A percentile compares a stretch with the other conserved stretches of the same genome.
phyloP scores from a whole-genome alignment of 2,329 filamentous ascomycete species.

The Ciborinia camelliae region DNA sequence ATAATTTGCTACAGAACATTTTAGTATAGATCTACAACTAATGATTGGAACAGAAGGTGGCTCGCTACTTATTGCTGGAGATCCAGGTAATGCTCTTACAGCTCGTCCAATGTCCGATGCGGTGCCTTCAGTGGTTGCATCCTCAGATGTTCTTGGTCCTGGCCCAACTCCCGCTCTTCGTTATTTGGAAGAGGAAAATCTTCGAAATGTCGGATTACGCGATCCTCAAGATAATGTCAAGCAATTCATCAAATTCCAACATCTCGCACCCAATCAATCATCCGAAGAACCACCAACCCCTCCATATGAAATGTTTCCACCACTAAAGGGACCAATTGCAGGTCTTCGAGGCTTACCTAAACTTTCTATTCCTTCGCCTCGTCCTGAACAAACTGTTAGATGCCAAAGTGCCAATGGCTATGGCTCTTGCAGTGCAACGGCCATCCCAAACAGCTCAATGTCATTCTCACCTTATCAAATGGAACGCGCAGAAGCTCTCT shows the following conservation, averaged over 20 bases:
- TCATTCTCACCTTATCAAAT: slow-evolving; percentile 51
- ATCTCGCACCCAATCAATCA: slow-evolving; percentile 48
- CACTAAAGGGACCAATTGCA: slow-evolving; percentile 45
- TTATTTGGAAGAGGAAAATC: slow-evolving; percentile 69
- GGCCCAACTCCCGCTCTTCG: slow-evolving; percentile 60
- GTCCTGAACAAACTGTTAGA: slow-evolving; percentile 34
- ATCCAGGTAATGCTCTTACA: slow-evolving; percentile 73
- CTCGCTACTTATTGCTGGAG: slow-evolving; percentile 71
- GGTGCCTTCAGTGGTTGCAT: slow-evolving; percentile 80
- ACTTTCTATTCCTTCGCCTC: slow-evolving; percentile 53
- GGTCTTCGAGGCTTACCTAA: slow-evolving; percentile 59
- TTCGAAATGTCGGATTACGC: slow-evolving; percentile 65
- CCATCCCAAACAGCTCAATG: slow-evolving; percentile 18
- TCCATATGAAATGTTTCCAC: slow-evolving; percentile 61
- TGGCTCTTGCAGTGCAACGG: slow-evolving; percentile 17
- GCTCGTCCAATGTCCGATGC: slow-evolving; percentile 70
- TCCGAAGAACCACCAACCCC: slow-evolving; percentile 64
- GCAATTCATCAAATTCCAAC: slow-evolving; percentile 86
- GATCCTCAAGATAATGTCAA: slow-evolving; percentile 92
- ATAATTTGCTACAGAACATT: background rate
- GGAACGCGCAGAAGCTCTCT: slow-evolving; percentile 49
- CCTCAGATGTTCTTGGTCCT: slow-evolving; percentile 83
- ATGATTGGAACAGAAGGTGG: slow-evolving; percentile 44
- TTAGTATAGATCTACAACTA: background rate
- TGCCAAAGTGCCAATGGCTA: slow-evolving; percentile 32